Base-by-base conservation (phyloP, 2,329 filamentous ascomycete genomes). In the Fusarium sp. region DNA sequence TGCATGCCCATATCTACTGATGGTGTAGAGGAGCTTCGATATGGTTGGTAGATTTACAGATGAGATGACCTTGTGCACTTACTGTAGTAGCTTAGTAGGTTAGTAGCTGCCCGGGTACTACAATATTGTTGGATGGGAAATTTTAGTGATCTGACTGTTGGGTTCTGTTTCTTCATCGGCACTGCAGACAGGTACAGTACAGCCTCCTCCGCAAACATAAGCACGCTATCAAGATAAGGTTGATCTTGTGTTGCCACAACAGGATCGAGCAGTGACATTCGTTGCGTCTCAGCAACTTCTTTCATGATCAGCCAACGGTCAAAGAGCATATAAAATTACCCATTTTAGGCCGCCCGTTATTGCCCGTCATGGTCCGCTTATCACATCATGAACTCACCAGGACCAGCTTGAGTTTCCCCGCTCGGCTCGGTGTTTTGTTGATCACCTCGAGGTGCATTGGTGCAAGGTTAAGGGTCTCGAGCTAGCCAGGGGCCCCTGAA, bases 361-460 rank as follows among this genome's bases (percentile, higher is more conserved):
- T 69, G 55, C 65, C 70, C 70, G 70, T 71, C 47, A 66, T 73
- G 60, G 53, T 54, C 65, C 70, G 70, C 61, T 70, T 58, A 69
- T 73, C 70, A 72, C 57, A 66, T 63, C 70, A 66, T 53, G 45
- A 47, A 62, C 24, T 59, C 51, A 26, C 41, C 42, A 51, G 32
- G 47, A 30, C 50, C 50, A 66, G 70, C 61, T 70, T 39, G 18
- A 55, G 57, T 41, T 73, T 66, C 70, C 70, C 66, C 66, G 66
- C 70, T 66, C 61, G 32, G 57, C 45, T 61, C 58, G 47, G 53
- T 72, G 56, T 61, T 67, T 58, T 71, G 53, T 66, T 66, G 66
- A 64, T 70, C 66, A 70, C 66, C 18, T 28, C 38, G 15, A 42
- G 38, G 39, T 41, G 51, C 51, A 61, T 41, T 38, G 28, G 24